Conservation (phyloP, 1,284 basidiomycete species). For the Cryptococcus deneoformans region DNA sequence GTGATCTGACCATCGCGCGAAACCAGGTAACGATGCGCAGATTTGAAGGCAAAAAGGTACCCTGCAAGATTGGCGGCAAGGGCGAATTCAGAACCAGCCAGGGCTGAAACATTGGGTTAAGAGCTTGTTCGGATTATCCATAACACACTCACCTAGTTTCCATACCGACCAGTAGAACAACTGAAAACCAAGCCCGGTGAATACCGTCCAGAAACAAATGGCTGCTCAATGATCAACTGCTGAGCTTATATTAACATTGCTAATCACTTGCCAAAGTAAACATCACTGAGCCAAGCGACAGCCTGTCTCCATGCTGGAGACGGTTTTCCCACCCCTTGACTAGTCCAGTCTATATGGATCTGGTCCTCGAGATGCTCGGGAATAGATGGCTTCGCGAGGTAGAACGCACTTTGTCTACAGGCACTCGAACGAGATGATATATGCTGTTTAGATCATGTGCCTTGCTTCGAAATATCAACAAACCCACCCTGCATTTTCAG, state of each 20-base stretch:
- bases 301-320: conserved; percentile 7
- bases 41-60: conserved; percentile 56
- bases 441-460: too few species aligned
- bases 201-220: conserved; percentile 82
- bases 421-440: too few species aligned
- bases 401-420: background rate
- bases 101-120: conserved; percentile 20
- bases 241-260: background rate
- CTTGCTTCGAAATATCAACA: too few species aligned
- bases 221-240: conserved; percentile 53
- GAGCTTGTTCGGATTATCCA: background rate
- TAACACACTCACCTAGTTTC: conserved; percentile 64
- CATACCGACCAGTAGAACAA: conserved; percentile 92
- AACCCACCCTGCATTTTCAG: too few species aligned
- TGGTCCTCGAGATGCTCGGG: background rate
- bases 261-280: conserved; percentile 38
- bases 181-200: conserved; percentile 75
- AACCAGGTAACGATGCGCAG: conserved; percentile 53
- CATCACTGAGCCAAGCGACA: conserved; percentile 38
- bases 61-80: conserved; percentile 66
- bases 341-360: conserved; percentile 9
- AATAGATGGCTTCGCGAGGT: background rate
- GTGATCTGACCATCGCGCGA: conserved; percentile 55
- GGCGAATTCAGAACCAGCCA: conserved; percentile 68
- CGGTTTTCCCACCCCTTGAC: background rate